These are phyloP conservation scores for Penicillium sp. DNA, from an alignment of 2,329 filamentous ascomycete genomes.

Conservation along the genomic window DNA sequence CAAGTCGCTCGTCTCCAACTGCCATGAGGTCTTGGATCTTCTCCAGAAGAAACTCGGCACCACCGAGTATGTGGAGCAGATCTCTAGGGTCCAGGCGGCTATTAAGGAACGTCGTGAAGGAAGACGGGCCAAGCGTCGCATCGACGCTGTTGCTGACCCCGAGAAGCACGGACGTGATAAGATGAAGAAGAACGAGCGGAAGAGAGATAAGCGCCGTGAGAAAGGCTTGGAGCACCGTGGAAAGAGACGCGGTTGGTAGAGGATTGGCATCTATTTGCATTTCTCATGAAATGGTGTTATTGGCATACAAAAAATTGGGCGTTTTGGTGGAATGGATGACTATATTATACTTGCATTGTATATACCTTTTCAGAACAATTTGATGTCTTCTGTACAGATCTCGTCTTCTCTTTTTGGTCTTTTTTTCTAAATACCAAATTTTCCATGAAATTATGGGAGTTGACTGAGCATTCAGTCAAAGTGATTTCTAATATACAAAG, in stretches of 20 bases:
- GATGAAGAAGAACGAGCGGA: constrained; percentile 77
- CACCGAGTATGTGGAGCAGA: constrained; percentile 69
- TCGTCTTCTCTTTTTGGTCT: neutral
- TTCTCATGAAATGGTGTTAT: constrained; percentile 19
- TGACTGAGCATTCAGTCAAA: neutral
- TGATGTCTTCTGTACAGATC: constrained; percentile 17
- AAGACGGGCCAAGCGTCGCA: constrained; percentile 78
- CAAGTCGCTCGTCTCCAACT: constrained; percentile 67
- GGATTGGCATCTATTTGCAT: constrained; percentile 11
- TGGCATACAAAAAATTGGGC: constrained; percentile 26
- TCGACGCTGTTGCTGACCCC: constrained; percentile 79
- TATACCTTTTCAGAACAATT: constrained; percentile 26
- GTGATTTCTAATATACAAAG: constrained; percentile 11
- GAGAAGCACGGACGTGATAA: constrained; percentile 77
- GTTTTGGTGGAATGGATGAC: constrained; percentile 18
- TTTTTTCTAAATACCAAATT: neutral
- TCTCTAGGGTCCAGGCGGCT: constrained; percentile 69
- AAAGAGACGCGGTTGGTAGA: constrained; percentile 67
- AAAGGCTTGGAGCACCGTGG: constrained; percentile 70
- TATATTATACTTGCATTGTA: constrained; percentile 16
- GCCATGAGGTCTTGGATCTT: constrained; percentile 74
- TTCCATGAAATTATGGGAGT: neutral
- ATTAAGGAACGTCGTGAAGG: constrained; percentile 71
- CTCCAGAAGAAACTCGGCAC: constrained; percentile 83
- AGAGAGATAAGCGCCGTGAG: constrained; percentile 78